Evolutionary conservation across 2,329 filamentous ascomycete species (phyloP).

Genomic region (Ophiostoma himal-ulmi): DNA sequence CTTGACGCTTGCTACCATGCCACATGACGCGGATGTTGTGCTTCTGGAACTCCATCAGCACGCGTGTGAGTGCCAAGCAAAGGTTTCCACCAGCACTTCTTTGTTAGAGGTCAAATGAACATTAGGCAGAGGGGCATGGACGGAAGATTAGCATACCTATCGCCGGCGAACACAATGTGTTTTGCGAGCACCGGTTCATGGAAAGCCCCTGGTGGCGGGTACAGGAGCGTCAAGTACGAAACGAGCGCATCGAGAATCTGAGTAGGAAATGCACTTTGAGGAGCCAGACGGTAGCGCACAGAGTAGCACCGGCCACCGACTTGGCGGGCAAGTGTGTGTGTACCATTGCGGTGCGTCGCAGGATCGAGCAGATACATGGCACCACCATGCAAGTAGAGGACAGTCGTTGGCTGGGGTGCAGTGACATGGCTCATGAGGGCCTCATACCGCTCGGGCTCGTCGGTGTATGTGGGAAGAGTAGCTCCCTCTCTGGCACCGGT

Average conservation of each 20-base stretch:
- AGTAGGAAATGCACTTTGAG: conserved; percentile 67
- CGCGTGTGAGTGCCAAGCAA: conserved; percentile 58
- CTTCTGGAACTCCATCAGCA: conserved; percentile 57
- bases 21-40: conserved; percentile 48
- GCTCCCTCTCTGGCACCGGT: conserved; percentile 46
- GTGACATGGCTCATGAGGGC: conserved; percentile 62
- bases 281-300: conserved; percentile 68
- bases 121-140: not conserved
- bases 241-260: conserved; percentile 67
- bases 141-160: conserved; percentile 44
- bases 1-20: conserved; percentile 50
- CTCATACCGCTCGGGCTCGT: conserved; percentile 59
- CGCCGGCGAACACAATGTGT: conserved; percentile 66
- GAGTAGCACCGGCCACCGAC: conserved; percentile 64
- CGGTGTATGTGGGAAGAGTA: conserved; percentile 45
- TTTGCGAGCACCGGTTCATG: conserved; percentile 60
- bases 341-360: conserved; percentile 54
- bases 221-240: conserved; percentile 66
- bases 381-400: conserved; percentile 72
- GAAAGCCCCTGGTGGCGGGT: conserved; percentile 61
- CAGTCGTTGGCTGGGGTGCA: conserved; percentile 53
- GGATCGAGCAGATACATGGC: conserved; percentile 70
- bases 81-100: conserved; percentile 69
- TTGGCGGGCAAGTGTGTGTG: conserved; percentile 57
- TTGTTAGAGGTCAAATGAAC: not conserved